These are phyloP conservation scores for Boletus albobrunnescens DNA, from an alignment of 1,284 basidiomycete species.

Conservation along the genomic window DNA sequence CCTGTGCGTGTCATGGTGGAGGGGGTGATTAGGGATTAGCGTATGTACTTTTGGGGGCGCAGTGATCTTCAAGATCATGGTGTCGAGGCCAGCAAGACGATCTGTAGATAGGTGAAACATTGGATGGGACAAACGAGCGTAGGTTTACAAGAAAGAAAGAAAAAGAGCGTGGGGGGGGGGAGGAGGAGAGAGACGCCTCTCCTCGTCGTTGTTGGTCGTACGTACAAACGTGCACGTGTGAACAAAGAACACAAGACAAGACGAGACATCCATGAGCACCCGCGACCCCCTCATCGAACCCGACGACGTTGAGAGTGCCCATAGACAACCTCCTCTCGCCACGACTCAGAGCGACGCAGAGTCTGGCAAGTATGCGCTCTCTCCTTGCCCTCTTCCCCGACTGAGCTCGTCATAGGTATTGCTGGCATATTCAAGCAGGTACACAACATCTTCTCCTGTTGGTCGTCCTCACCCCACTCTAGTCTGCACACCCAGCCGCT, in stretches of 20 bases:
- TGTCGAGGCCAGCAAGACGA: constrained; percentile 42
- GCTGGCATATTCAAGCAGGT: constrained; percentile 75
- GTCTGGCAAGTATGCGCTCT: constrained; percentile 46
- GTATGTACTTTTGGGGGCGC: constrained; percentile 27
- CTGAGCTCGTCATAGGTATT: constrained; percentile 47
- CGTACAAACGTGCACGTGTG: constrained; percentile 9
- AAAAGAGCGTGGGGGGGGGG: neutral
- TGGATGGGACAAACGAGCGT: constrained; percentile 20
- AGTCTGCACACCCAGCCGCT: constrained; percentile 82
- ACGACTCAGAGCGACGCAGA: constrained; percentile 62
- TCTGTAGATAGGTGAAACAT: constrained; percentile 36
- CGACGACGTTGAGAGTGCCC: constrained; percentile 40
- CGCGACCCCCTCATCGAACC: constrained; percentile 68
- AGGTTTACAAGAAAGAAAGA: neutral
- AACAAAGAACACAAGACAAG: constrained; percentile 2
- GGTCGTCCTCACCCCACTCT: constrained; percentile 16
- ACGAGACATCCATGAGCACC: constrained; percentile 42
- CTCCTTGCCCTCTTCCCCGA: neutral
- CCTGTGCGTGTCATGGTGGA: constrained; percentile 16
- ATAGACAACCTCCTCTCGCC: constrained; percentile 43
- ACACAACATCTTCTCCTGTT: constrained; percentile 7
- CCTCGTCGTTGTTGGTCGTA: constrained; percentile 15
- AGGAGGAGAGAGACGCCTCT: neutral
- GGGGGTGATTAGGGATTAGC: constrained; percentile 24
- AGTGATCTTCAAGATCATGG: constrained; percentile 37